Evolutionary conservation across 1,139 yeast species (phyloP).

Genomic region (Zygosaccharomyces pseudobailii): DNA sequence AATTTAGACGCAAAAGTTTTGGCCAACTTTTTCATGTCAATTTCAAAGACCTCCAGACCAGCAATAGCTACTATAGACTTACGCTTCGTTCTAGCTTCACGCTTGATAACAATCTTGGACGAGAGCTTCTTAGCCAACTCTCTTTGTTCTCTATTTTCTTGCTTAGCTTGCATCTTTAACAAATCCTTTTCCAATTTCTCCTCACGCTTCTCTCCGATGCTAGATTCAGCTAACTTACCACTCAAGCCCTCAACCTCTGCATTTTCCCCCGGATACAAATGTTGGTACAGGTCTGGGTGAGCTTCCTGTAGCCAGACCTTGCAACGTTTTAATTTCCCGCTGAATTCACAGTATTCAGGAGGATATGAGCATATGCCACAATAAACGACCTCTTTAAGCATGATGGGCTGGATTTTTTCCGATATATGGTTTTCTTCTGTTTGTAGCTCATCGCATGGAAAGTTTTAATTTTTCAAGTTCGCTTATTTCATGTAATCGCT

Average conservation of each 20-base stretch:
- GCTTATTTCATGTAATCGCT: neutral
- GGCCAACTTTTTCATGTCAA: constrained; percentile 85
- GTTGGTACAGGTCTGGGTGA: constrained; percentile 52
- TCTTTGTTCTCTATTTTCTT: constrained; percentile 82
- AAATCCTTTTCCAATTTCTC: constrained; percentile 77
- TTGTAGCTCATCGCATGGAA: neutral
- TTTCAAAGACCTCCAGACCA: constrained; percentile 83
- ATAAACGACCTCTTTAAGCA: constrained; percentile 51
- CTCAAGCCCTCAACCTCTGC: constrained; percentile 24
- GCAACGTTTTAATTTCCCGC: constrained; percentile 76
- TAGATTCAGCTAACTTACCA: constrained; percentile 28
- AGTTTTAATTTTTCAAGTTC: constrained; percentile 2
- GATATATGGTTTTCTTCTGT: neutral
- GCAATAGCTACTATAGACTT: constrained; percentile 83
- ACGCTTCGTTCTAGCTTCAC: constrained; percentile 87
- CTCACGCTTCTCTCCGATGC: constrained; percentile 58
- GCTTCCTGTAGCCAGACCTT: constrained; percentile 70
- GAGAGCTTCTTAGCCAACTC: constrained; percentile 74
- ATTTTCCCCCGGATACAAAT: constrained; percentile 44
- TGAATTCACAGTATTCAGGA: constrained; percentile 92
- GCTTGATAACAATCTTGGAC: constrained; percentile 74
- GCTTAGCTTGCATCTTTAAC: constrained; percentile 81
- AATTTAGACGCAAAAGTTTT: constrained; percentile 91
- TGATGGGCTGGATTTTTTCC: neutral
- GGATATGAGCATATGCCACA: constrained; percentile 87